phyloP scores from a whole-genome alignment of 257 asterid genomes.

The Salvia miltiorrhiza region DNA sequence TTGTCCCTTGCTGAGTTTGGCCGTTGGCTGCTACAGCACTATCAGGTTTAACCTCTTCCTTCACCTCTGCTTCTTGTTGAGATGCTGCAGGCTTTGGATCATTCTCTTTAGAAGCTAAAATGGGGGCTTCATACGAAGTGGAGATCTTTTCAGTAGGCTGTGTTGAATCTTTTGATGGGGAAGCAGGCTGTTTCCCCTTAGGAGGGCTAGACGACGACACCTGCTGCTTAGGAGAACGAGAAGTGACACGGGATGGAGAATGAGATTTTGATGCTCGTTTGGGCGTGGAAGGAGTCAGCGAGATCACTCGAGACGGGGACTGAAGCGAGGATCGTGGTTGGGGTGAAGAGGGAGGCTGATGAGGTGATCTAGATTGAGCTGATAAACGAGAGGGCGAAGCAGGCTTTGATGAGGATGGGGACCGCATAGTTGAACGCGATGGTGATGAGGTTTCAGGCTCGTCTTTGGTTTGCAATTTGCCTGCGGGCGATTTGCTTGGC shows the following conservation, averaged over 20 bases:
- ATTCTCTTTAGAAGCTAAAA: conserved; percentile 22
- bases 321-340: neutral
- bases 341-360: conserved; percentile 37
- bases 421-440: conserved; percentile 25
- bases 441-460: conserved; percentile 41
- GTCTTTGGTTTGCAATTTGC: conserved; percentile 10
- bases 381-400: conserved; percentile 33
- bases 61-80: conserved; percentile 28
- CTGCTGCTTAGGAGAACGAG: conserved; percentile 33
- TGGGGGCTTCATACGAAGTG: conserved; percentile 10
- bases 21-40: neutral
- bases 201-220: conserved; percentile 39
- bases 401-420: conserved; percentile 33
- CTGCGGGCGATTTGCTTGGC: conserved; percentile 20
- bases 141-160: conserved; percentile 18
- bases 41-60: conserved; percentile 21
- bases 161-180: conserved; percentile 33
- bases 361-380: conserved; percentile 41
- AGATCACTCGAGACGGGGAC: neutral
- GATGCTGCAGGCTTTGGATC: conserved; percentile 24
- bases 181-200: conserved; percentile 24
- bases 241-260: conserved; percentile 26
- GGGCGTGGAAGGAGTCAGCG: conserved; percentile 29
- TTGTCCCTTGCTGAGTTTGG: conserved; percentile 16
- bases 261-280: conserved; percentile 32